Evolutionary conservation across 169 alveolate species (phyloP).

Genomic region (Cryptosporidium andersoni): DNA sequence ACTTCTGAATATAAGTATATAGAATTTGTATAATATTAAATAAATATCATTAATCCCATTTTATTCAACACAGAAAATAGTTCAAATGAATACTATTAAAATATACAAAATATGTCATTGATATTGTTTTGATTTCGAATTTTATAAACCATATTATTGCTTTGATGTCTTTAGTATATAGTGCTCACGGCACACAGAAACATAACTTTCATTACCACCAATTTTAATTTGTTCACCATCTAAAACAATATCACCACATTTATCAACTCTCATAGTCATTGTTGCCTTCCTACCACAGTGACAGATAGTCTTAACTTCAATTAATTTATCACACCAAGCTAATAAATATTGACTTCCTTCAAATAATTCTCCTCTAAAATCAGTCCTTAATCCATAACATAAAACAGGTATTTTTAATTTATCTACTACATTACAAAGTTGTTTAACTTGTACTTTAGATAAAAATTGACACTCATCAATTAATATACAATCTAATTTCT

Average conservation of each 20-base stretch:
- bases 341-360: constrained; percentile 50
- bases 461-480: constrained; percentile 47
- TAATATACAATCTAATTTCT: constrained; percentile 24
- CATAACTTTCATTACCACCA: constrained; percentile 19
- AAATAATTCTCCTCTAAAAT: constrained; percentile 42
- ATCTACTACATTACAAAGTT: constrained; percentile 36
- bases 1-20: no score
- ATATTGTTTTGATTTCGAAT: no score
- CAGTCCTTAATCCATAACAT: constrained; percentile 62
- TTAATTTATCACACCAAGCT: constrained; percentile 67
- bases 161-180: constrained; percentile 17
- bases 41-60: not conserved
- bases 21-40: no score
- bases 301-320: constrained; percentile 56
- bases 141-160: not conserved
- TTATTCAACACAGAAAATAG: not conserved
- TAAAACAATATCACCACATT: constrained; percentile 1
- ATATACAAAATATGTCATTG: no score
- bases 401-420: constrained; percentile 37
- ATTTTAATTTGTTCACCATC: constrained; percentile 53
- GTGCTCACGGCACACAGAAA: constrained; percentile 57
- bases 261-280: constrained; percentile 31
- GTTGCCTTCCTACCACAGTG: constrained; percentile 61
- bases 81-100: no score
- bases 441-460: constrained; percentile 36